Percentiles rank a stretch among this genome's conserved stretches.
Evolutionary conservation across 257 asterid genomes (phyloP).

Genomic region (Solanum medicagineum): DNA sequence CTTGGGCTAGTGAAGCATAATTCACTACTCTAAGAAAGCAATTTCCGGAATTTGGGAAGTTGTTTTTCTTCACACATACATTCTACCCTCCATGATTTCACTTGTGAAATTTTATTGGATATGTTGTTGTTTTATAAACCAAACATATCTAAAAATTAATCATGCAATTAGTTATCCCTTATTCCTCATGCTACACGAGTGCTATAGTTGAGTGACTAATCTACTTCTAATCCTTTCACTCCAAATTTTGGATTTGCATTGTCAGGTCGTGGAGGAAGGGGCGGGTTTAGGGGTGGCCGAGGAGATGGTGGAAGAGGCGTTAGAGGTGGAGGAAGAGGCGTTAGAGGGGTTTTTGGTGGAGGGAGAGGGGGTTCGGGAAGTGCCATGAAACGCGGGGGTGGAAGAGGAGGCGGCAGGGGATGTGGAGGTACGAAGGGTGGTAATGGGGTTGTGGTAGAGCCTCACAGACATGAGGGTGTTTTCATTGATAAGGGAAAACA

Average conservation of each 20-base stretch:
- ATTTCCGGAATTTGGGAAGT: too few species aligned
- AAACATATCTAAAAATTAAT: too few species aligned
- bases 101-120: too few species aligned
- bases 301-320: slow-evolving; percentile 26
- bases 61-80: too few species aligned
- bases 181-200: too few species aligned
- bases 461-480: slow-evolving; percentile 77
- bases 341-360: slow-evolving; percentile 25
- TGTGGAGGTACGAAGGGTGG: slow-evolving; percentile 63
- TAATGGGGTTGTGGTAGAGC: slow-evolving; percentile 66
- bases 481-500: slow-evolving; percentile 90
- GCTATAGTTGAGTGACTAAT: too few species aligned
- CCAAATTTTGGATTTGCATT: neutral
- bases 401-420: slow-evolving; percentile 27
- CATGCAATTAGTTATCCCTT: too few species aligned
- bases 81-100: too few species aligned
- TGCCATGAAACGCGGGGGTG: slow-evolving; percentile 20
- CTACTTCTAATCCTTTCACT: neutral
- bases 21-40: too few species aligned
- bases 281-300: slow-evolving; percentile 50
- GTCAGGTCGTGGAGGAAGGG: slow-evolving; percentile 30
- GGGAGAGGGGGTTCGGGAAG: slow-evolving; percentile 32
- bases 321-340: neutral
- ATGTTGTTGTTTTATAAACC: too few species aligned
- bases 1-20: too few species aligned